Base-by-base conservation (phyloP, 2,329 filamentous ascomycete species). In the Amylocarpus encephaloides region DNA sequence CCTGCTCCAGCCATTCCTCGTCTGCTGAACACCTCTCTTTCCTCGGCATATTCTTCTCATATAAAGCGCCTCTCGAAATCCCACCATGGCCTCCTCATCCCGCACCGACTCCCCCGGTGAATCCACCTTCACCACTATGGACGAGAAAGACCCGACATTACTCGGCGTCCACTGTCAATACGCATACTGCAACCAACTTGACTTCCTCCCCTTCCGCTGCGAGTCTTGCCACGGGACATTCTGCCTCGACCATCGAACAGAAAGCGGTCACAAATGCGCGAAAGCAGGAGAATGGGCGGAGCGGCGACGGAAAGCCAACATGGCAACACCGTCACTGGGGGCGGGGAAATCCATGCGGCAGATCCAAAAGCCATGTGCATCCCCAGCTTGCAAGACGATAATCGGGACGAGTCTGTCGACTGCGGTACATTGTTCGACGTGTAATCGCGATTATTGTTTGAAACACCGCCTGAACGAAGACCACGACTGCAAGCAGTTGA, bases 161-260 rank as follows among this genome's bases (percentile, higher is more conserved):
- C 85, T 97, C 61, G 93, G 93, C 69, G 81, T 81, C 55, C 91
- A 96, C 74, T 98, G 93, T 78, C 83, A 96, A 68, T 85, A 87
- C 70, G 75, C 85, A 58, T 94, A 89, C 75, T 98, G 93, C 76
- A 86, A 91, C 67, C 87, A 93, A 66, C 86, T 97, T 53, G 93
- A 97, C 71, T 97, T 98, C 69, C 81, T 98, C 4, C 93, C 93
- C 3, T 97, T 97, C 70, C 79, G 83, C 65, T 98, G 93, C 73
- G 88, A 94, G 67, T 93, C 87, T 60, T 98, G 93, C 72, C 79
- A 68, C 57, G 79, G 80, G 51, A 92, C 86, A 13, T 98, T 83
- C 73, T 98, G 94, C 68, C 85, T 95, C 59, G 92, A 97, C 66
- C 93, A 98, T 75, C 87, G 92, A 49, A 85, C 82, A 62, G 92